Evolutionary conservation across 495 filamentous ascomycete genomes (phyloP), one percentile per base, ranked within the genome.

Genomic region (Penicillium ochrochloron): DNA sequence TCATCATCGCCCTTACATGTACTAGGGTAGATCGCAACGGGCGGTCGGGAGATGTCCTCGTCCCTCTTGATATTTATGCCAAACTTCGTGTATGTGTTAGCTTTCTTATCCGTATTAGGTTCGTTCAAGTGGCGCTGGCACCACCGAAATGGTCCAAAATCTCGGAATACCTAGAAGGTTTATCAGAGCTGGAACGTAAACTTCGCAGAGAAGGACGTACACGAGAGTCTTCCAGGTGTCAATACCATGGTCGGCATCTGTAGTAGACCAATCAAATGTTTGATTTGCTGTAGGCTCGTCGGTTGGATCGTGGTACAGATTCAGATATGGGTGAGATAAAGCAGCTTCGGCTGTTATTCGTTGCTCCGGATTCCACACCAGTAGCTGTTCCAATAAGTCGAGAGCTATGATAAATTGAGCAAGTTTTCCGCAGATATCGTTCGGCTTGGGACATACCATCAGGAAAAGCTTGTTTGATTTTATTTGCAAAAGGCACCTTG

Each of bases 221-320:
- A 99, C 98, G 94, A 98, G 98, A 74, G 97, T 97, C 80, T 98
- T 98, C 96, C 95, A 99, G 14, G 96, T 97, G 70, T 99, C 95
- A 42, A 98, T 92, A 0, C 94, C 94, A 59, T 98, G 79, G 79
- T 99, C 95, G 34, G 94, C 95, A 73, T 99, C 94, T 74, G 97
- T 97, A 80, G 97, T 98, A 15, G 93, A 96, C 95, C 95, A 99
- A 74, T 99, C 95, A 70, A 98, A 99, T 80, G 95, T 97, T 83
- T 97, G 93, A 60, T 96, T 91, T 29, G 95, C 92, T 10, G 91
- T 90, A 8, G 95, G 96, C 80, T 99, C 95, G 72, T 99, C 95
- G 21, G 89, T 93, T 14, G 94, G 94, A 73, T 99, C 95, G 73
- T 99, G 95, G 80, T 99, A 99, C 10, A 94, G 94, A 15, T 92